Evolutionary conservation across 1,284 basidiomycete genomes (phyloP).

Genomic region (Rhodotorula sp.): DNA sequence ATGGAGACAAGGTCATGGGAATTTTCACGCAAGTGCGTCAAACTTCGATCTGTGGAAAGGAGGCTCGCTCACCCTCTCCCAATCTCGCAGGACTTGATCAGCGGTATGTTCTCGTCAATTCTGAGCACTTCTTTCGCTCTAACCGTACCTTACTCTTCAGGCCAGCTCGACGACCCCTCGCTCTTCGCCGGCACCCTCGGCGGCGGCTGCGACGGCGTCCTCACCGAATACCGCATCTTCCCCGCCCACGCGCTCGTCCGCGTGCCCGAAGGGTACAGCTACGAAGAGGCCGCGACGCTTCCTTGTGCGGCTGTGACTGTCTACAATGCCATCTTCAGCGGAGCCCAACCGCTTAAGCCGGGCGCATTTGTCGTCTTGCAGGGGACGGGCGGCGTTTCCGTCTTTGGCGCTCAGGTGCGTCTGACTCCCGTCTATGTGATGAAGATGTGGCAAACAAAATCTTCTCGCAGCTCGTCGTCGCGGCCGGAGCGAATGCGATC

Average conservation of each 20-base stretch:
- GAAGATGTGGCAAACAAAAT: too few species aligned
- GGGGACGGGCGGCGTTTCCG: slow-evolving; percentile 53
- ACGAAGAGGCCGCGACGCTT: slow-evolving; percentile 6
- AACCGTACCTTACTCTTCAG: background rate
- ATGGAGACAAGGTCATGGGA: slow-evolving; percentile 5
- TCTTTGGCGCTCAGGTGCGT: slow-evolving; percentile 48
- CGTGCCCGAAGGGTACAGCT: background rate
- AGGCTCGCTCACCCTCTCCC: too few species aligned
- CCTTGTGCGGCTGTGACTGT: slow-evolving; percentile 5
- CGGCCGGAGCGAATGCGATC: slow-evolving; percentile 60
- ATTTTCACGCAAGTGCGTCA: background rate
- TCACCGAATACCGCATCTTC: slow-evolving; percentile 4
- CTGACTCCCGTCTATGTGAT: too few species aligned
- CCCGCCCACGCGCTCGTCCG: background rate
- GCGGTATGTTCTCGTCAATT: background rate
- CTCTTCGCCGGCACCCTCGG: slow-evolving; percentile 1
- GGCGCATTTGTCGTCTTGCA: slow-evolving; percentile 51
- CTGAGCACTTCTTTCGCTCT: background rate
- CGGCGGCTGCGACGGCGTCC: slow-evolving; percentile 2
- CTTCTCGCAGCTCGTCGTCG: slow-evolving; percentile 56
- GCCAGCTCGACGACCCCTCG: slow-evolving; percentile 2
- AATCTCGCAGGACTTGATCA: background rate
- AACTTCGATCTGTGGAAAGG: too few species aligned
- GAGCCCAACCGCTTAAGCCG: slow-evolving; percentile 41
- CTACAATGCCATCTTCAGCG: slow-evolving; percentile 40